Evolutionary conservation across 768 basidiomycete genomes (phyloP), one percentile per base, ranked within the genome.

Genomic region (Nidularia pulvinata): DNA sequence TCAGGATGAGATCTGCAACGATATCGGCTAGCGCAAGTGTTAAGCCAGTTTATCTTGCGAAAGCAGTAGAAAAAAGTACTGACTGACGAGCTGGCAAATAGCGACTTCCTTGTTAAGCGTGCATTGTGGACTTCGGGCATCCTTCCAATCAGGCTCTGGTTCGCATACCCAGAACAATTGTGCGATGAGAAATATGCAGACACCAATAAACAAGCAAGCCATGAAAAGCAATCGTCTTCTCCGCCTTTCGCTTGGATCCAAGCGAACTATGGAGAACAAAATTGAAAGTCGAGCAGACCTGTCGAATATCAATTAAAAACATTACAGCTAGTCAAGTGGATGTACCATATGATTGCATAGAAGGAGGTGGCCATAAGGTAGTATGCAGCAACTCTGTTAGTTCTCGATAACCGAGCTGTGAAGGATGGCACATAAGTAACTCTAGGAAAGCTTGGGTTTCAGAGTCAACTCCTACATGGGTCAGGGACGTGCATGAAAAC

Each of bases 271-370:
- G 5, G 81, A 82, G 65, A 79, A 80, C 6, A 84, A 64, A 44
- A 82, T 81, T 25, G 80, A 75, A n/a, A 81, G 65, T 16, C 81
- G 74, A 2, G 81, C 68, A 36, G 66, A 71, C 77, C 78, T 79
- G 49, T 9, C 19, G 7, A 33, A 46, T 14, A 10, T 16, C 22
- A 32, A 47, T 43, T 7, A 22, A n/a, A n/a, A 16, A 33, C n/a
- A 22, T 14, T 19, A 7, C 16, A 44, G 22, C 45, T n/a, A 43
- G 39, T 9, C 3, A 37, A 25, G 44, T 4, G 32, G 48, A 48
- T 64, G 13, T 43, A 75, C 76, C 75, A 78, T 43, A 76, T 66
- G 14, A 71, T 65, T n/a, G 61, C 60, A 51, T 74, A 76, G 53
- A 76, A 78, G 7, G 69, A 55, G 3, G 57, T 58, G 39, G 69